Evolutionary conservation across 768 basidiomycete genomes (phyloP).

Genomic region (Boletellus ananas): DNA sequence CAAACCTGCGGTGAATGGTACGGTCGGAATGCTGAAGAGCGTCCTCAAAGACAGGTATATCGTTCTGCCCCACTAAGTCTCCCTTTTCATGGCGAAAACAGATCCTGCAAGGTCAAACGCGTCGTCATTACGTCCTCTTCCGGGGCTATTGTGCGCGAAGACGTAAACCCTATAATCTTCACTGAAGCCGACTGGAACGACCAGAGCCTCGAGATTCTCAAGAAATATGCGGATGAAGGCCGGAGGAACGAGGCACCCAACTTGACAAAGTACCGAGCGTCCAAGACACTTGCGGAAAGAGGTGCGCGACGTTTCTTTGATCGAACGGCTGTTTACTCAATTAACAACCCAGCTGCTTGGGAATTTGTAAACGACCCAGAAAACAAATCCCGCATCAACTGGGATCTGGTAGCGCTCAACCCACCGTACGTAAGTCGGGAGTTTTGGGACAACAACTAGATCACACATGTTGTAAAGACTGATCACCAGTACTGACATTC

Average conservation of each 20-base stretch:
- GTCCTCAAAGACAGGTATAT: constrained; percentile 51
- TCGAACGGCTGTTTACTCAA: not conserved
- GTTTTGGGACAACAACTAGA: not conserved
- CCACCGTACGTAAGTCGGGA: constrained; percentile 36
- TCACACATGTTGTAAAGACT: not conserved
- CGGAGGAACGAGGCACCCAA: constrained; percentile 33
- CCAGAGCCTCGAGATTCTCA: constrained; percentile 34
- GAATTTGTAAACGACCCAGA: constrained; percentile 32
- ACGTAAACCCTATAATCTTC: constrained; percentile 30
- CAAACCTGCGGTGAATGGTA: constrained; percentile 69
- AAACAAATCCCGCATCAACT: constrained; percentile 31
- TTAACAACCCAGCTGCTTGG: constrained; percentile 43
- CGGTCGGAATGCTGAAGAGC: constrained; percentile 56
- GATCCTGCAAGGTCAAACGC: constrained; percentile 51
- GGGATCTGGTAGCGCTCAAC: constrained; percentile 39
- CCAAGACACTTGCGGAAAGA: constrained; percentile 64
- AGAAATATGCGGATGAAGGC: constrained; percentile 47
- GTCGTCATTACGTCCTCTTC: constrained; percentile 66
- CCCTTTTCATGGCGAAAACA: not conserved
- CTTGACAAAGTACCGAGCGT: constrained; percentile 49
- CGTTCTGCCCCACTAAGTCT: not conserved
- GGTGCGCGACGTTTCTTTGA: constrained; percentile 25
- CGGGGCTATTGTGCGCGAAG: constrained; percentile 41
- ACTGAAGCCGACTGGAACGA: constrained; percentile 63
- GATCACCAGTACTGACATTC: not conserved